These are phyloP conservation scores for Neofusicoccum parvum DNA, from an alignment of 2,329 filamentous ascomycete species.

Conservation along the genomic window DNA sequence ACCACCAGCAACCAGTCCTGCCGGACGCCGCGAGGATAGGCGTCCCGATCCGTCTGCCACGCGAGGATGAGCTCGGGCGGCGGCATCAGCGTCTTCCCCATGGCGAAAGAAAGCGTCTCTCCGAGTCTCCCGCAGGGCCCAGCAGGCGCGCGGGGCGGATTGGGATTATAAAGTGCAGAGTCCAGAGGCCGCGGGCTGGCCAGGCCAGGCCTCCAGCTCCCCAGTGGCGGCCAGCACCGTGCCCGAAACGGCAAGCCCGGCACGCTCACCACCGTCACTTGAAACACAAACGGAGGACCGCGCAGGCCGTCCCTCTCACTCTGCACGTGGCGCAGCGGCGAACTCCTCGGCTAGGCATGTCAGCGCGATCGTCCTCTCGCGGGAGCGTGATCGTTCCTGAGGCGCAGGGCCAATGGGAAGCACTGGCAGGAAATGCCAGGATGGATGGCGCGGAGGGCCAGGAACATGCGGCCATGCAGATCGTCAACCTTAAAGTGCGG, in stretches of 20 bases:
- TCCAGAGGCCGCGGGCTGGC: neutral
- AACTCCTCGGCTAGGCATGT: neutral
- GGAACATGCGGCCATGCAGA: neutral
- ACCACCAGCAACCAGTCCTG: neutral
- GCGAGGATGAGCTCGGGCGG: neutral
- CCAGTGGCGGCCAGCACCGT: neutral
- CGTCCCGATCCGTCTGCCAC: slow-evolving; percentile 3
- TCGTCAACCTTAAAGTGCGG: neutral
- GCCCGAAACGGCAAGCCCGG: neutral
- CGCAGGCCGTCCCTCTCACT: neutral
- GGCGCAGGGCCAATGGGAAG: neutral
- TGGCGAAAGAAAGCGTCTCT: neutral
- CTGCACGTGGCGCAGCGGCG: neutral
- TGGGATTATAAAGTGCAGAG: neutral
- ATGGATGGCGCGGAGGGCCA: neutral
- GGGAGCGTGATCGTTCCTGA: neutral
- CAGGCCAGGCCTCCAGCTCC: neutral
- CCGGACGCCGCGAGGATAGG: neutral
- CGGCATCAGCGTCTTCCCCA: neutral
- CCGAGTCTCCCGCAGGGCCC: too few species aligned
- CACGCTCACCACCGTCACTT: neutral
- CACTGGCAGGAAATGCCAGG: neutral
- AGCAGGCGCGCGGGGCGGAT: neutral
- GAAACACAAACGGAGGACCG: neutral
- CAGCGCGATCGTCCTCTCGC: too few species aligned